Conservation (phyloP, 2,329 filamentous ascomycete genomes). For the Fusarium veterinarium region DNA sequence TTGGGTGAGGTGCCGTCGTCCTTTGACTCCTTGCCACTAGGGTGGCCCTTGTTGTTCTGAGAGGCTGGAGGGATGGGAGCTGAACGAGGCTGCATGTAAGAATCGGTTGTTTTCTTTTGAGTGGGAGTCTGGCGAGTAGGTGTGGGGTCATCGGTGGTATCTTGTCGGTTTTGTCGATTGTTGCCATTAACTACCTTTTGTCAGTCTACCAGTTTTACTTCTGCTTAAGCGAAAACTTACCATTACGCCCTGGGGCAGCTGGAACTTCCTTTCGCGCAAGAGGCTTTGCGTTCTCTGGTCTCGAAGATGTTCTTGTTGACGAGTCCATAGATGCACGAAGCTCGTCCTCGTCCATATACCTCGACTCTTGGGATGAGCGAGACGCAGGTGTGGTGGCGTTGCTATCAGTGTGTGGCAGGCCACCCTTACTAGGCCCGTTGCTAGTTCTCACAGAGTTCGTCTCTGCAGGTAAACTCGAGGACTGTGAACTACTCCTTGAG, state of each 20-base stretch:
- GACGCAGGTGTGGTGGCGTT: conserved; percentile 52
- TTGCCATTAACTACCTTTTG: conserved; percentile 45
- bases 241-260: conserved; percentile 52
- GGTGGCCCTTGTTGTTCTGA: conserved; percentile 44
- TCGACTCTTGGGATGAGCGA: conserved; percentile 70
- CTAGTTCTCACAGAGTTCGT: conserved; percentile 49
- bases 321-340: conserved; percentile 56
- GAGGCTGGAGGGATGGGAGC: conserved; percentile 63
- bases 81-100: conserved; percentile 68
- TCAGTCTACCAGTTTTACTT: conserved; percentile 10
- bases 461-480: conserved; percentile 53
- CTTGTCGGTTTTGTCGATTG: conserved; percentile 36
- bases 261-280: conserved; percentile 75
- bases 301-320: conserved; percentile 55
- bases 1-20: conserved; percentile 57
- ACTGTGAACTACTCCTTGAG: conserved; percentile 59
- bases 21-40: conserved; percentile 61
- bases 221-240: conserved; percentile 50
- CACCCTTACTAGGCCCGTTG: conserved; percentile 49
- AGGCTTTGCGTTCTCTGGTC: conserved; percentile 57
- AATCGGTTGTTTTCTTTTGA: conserved; percentile 54
- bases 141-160: conserved; percentile 39
- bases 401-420: conserved; percentile 51
- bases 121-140: conserved; percentile 40
- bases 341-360: conserved; percentile 66